Conservation (phyloP, 108 stramenopile genomes). For the Nitzschia sp. region DNA sequence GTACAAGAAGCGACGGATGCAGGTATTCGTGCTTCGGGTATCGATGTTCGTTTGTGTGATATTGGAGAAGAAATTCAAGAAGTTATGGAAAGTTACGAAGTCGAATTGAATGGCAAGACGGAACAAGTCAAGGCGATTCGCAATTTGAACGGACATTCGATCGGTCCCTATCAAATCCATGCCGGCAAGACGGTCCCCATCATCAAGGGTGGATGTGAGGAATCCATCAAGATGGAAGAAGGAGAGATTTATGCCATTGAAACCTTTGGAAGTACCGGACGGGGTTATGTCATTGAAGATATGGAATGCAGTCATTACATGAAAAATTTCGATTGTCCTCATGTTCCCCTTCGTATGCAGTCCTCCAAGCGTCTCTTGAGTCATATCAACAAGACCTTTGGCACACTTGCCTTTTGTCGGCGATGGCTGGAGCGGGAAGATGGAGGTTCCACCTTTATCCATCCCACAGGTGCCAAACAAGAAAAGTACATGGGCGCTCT, state of each 20-base stretch:
- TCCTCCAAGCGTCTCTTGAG: slow-evolving; percentile 87
- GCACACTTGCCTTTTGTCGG: slow-evolving; percentile 97
- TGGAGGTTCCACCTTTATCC: slow-evolving; percentile 87
- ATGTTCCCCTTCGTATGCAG: slow-evolving; percentile 93
- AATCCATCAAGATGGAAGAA: slow-evolving; percentile 97
- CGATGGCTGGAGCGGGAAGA: slow-evolving; percentile 98
- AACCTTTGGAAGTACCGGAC: slow-evolving; percentile 97
- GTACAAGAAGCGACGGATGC: slow-evolving; percentile 94
- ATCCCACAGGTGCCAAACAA: slow-evolving; percentile 90
- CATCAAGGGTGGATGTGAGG: slow-evolving; percentile 89
- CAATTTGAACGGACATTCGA: slow-evolving; percentile 98
- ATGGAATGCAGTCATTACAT: slow-evolving; percentile 99
- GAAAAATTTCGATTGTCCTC: slow-evolving; percentile 95
- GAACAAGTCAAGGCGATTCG: slow-evolving; percentile 94
- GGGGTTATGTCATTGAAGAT: slow-evolving; percentile 97
- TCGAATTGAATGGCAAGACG: slow-evolving; percentile 91
- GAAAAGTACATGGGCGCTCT: slow-evolving; percentile 97
- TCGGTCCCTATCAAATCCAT: slow-evolving; percentile 98
- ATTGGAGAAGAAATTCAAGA: slow-evolving; percentile 96
- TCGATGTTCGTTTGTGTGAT: slow-evolving; percentile 96
- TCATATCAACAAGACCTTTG: slow-evolving; percentile 99
- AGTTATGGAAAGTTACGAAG: slow-evolving; percentile 98
- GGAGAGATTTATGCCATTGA: slow-evolving; percentile 99
- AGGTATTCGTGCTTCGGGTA: slow-evolving; percentile 92
- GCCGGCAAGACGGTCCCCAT: slow-evolving; percentile 97